Base-by-base conservation (phyloP, 169 alveolate genomes). In the Eimeria falciformis region DNA sequence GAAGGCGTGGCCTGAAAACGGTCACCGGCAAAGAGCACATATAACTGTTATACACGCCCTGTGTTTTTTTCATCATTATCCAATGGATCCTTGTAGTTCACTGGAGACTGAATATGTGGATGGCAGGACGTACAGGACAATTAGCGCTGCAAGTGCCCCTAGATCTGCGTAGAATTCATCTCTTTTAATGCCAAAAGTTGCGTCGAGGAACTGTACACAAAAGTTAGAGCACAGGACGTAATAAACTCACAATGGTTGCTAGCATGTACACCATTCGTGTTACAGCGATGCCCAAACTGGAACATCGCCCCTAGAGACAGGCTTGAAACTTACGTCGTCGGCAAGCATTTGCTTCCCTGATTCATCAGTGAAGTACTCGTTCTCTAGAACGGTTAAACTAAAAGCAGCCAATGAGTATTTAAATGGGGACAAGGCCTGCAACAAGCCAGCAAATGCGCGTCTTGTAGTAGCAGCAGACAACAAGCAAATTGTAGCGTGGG, bases 251-350 rank as follows among this genome's bases (percentile, higher is more conserved):
- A 2, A 47, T n/a, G n/a, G n/a, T n/a, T n/a, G n/a, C n/a, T n/a
- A n/a, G n/a, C n/a, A n/a, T 23, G 86, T 29, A 47, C n/a, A n/a
- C n/a, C n/a, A n/a, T n/a, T n/a, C n/a, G n/a, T n/a, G n/a, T n/a
- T n/a, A 27, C 50, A 33, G 56, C 86, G 7, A 45, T 47, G 43
- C 66, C 25, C 14, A 46, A 9, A 25, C 25, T 47, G 66, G 29
- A 40, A 23, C 17, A 25, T 47, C 50, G n/a, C n/a, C n/a, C n/a
- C 27, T 21, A 77, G 27, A 47, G 18, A n/a, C n/a, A n/a, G n/a
- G n/a, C n/a, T n/a, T n/a, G 14, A 50, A 50, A 50, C 89, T 50
- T 81, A 81, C 89, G 89, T 50, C 89, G 56, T 81, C 89, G n/a
- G 75, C 89, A 50, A 65, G 47, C 11, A 81, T 75, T 53, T 37